Evolutionary conservation across 768 basidiomycete species (phyloP), one percentile per base, ranked within the genome.

Genomic region (Russula sp.): DNA sequence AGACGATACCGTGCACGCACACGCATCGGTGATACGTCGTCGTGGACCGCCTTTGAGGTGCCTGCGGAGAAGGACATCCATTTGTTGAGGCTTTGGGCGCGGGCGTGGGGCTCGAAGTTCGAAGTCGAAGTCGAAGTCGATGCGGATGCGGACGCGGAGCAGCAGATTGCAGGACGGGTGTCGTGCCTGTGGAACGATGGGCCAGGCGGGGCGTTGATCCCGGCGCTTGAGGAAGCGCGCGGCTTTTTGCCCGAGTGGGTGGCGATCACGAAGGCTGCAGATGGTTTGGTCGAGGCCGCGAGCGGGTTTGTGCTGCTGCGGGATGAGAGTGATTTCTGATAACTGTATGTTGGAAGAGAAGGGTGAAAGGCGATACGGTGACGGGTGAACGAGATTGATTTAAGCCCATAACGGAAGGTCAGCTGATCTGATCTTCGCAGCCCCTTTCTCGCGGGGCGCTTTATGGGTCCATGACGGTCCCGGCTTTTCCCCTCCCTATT

Each of bases 171-270:
- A 14, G 65, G 65, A 10, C 48, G 50, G 10, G 55, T 66, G 3
- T 55, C 63, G 38, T 66, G 65, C 14, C n/a, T 46, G 42, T 66
- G 65, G 63, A 64, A 58, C 16, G 63, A 65, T 42, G 51, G 47
- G 38, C 56, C 63, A 0, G 51, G 51, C 14, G 62, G 52, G 5
- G 65, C 56, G 4, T 13, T 32, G 7, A 60, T 65, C 7, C 65
- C 65, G 1, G 63, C 59, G 16, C 50, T 66, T 1, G 63, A 60
- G 14, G 65, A 66, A n/a, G 63, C 59, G 2, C 55, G 58, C 10
- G 35, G 13, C 45, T 66, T 66, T 32, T 49, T 66, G 22, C 65
- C 65, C 2, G 54, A 60, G 41, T 66, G 65, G 65, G 65, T 65
- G 6, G 63, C 51, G 20, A 51, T 65, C 22, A 22, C 63, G 29